phyloP scores from a whole-genome alignment of 352 stramenopile genomes.

The Globisporangium radiosum region DNA sequence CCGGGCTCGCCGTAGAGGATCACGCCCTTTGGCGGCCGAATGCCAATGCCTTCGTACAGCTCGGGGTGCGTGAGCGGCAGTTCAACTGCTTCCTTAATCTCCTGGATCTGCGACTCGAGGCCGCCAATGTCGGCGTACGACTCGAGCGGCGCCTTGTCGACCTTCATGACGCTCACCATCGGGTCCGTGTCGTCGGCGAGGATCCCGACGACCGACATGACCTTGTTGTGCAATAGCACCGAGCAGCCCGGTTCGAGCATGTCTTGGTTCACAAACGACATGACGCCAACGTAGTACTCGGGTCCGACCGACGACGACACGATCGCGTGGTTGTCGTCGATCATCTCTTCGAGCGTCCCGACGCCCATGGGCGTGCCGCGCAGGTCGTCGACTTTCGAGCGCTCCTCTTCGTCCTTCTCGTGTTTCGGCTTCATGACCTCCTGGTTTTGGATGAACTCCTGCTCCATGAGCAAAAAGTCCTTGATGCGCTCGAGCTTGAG shows the following conservation, averaged over 20 bases:
- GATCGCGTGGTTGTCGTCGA: conserved; percentile 99
- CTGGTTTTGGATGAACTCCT: conserved; percentile 99
- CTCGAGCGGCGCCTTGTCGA: conserved; percentile 98
- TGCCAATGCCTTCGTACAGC: conserved; percentile 99
- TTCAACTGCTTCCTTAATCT: conserved; percentile 94
- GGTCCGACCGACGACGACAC: conserved; percentile 96
- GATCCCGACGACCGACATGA: conserved; percentile 99
- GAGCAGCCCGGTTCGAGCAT: conserved; percentile 98
- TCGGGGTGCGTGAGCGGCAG: conserved; percentile 98
- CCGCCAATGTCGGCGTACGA: conserved; percentile 99
- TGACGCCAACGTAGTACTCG: conserved; percentile 99
- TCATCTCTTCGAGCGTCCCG: conserved; percentile 99
- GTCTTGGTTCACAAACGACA: conserved; percentile 99
- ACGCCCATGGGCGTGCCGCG: conserved; percentile 97
- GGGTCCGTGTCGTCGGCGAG: conserved; percentile 98
- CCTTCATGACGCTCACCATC: conserved; percentile 99
- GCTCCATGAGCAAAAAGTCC: conserved; percentile 99
- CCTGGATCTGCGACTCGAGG: conserved; percentile 96
- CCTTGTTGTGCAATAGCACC: conserved; percentile 99
- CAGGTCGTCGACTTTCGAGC: conserved; percentile 98
- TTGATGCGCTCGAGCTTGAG: conserved; percentile 99
- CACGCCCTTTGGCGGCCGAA: conserved; percentile 98
- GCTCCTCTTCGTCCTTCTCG: conserved; percentile 98
- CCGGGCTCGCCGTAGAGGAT: conserved; percentile 99
- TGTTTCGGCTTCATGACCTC: conserved; percentile 99